These are phyloP conservation scores for Vanrija humicola DNA, from an alignment of 1,284 basidiomycete genomes.

Conservation along the genomic window DNA sequence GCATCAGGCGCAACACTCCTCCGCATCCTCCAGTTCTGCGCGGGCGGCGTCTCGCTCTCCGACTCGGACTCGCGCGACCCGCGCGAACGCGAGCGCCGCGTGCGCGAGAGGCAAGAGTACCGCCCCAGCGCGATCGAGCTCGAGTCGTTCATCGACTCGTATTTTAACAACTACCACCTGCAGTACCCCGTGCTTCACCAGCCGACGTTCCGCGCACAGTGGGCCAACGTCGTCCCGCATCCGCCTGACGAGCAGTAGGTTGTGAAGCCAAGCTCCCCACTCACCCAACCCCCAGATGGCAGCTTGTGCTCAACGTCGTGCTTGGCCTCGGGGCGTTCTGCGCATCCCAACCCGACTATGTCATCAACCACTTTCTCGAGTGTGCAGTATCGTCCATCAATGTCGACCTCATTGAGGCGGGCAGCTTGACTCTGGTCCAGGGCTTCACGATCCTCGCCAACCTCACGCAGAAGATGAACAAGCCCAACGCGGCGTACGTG, in stretches of 20 bases:
- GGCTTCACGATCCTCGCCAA: constrained; percentile 27
- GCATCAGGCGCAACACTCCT: constrained; percentile 22
- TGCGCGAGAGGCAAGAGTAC: neutral
- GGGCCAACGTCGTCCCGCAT: constrained; percentile 19
- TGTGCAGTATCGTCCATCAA: constrained; percentile 10
- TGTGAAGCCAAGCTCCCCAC: neutral
- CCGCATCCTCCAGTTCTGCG: constrained; percentile 20
- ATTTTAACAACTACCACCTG: constrained; percentile 7
- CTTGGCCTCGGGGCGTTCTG: constrained; percentile 29
- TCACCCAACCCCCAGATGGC: neutral
- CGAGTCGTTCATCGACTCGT: constrained; percentile 1
- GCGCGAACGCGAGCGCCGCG: neutral
- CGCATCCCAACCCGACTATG: constrained; percentile 16
- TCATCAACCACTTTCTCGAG: constrained; percentile 24
- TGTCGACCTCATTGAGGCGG: constrained; percentile 23
- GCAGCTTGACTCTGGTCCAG: constrained; percentile 25
- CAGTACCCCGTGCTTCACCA: constrained; percentile 17
- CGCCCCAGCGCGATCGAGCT: neutral
- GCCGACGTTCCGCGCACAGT: constrained; percentile 25
- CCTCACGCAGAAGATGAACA: constrained; percentile 30
- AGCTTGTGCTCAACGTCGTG: constrained; percentile 20
- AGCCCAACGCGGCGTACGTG: constrained; percentile 18
- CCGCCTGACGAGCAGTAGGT: constrained; percentile 18
- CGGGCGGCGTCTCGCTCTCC: constrained; percentile 9
- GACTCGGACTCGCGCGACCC: neutral